Evolutionary conservation across 331 rosid genomes (phyloP), one percentile per base, ranked within the genome.

Genomic region (Phaseolus coccineus): DNA sequence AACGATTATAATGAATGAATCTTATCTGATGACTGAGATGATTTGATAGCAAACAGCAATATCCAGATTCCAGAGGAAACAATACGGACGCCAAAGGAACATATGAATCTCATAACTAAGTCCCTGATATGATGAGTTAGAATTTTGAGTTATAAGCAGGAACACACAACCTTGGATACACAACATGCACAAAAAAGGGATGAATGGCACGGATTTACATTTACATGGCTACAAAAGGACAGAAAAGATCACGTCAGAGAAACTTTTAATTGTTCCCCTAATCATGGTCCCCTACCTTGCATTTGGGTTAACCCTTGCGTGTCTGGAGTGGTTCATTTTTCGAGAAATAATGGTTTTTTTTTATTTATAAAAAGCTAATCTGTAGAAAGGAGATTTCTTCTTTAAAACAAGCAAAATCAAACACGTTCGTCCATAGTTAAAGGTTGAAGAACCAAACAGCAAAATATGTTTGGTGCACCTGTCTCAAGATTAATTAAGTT

Each of bases 401-500:
- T 61, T 30, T 28, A 61, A 61, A 61, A 28, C 5, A 61, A 12
- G 9, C 22, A 61, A 61, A 61, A 61, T 61, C 67, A 35, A 6
- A 33, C 25, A 33, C 27, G 47, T 14, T 47, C 0, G 22, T 53
- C 12, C 30, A 58, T 55, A 47, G 51, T 65, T 77, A 79, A 71
- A 58, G 51, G 22, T 56, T 61, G 78, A 25, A 47, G 42, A 74
- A 33, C 70, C 77, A 62, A 65, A 52, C 15, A 10, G 35, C 1
- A 47, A 55, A 81, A 4, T 35, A 50, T 39, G 58, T 33, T 81
- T 15, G 24, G 66, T 14, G 58, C 50, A 28, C 30, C 31, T 72
- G 50, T 53, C 79, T 31, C 25, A 82, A 63, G 42, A 14, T 48
- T n/a, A 13, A 64, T 40, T 3, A 42, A 19, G 40, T 77, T 80